Evolutionary conservation across 371 early-diverging fungal species (phyloP), one percentile per base, ranked within the genome.

Genomic region (Lichtheimia corymbifera): DNA sequence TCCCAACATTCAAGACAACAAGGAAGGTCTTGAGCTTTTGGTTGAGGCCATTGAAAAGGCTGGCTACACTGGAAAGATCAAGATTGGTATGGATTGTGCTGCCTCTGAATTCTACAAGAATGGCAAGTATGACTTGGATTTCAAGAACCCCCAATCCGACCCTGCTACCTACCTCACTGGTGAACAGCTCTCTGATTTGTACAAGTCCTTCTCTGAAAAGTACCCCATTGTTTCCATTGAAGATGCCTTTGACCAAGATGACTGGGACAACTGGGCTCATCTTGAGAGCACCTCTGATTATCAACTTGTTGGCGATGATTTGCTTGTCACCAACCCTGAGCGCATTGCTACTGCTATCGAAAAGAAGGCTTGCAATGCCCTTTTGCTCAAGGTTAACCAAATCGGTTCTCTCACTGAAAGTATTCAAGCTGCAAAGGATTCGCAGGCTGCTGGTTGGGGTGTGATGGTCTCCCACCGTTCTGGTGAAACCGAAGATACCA

Each of bases 211-310:
- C 68, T 84, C 91, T 67, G 78, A 87, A 50, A 87, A 96, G 55
- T 99, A 96, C 87, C 98, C 97, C 55, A 47, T 97, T 54, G 91
- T 93, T 62, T 95, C 96, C 64, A 94, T 99, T 71, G 99, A 99
- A 84, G 99, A 99, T 87, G 99, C 99, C 62, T 99, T 99, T 71
- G 97, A 96, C 77, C 99, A 99, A 87, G 97, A 97, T 82, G 99
- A 99, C 85, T 97, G 91, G 91, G 88, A 85, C 45, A 88, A 93
- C 67, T 99, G 97, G 95, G 71, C 83, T 71, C 88, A 87, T 73
- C 86, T 99, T 58, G 84, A 79, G 58, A 76, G 70, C 27, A 75
- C 84, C 42, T 83, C 86, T 58, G 84, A 82, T 62, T 83, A 82
- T 73, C 97, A 96, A 79, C 92, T 99, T 67, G 98, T 99, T 65